phyloP scores from a whole-genome alignment of 495 filamentous ascomycete species.

The Neurospora sp. region DNA sequence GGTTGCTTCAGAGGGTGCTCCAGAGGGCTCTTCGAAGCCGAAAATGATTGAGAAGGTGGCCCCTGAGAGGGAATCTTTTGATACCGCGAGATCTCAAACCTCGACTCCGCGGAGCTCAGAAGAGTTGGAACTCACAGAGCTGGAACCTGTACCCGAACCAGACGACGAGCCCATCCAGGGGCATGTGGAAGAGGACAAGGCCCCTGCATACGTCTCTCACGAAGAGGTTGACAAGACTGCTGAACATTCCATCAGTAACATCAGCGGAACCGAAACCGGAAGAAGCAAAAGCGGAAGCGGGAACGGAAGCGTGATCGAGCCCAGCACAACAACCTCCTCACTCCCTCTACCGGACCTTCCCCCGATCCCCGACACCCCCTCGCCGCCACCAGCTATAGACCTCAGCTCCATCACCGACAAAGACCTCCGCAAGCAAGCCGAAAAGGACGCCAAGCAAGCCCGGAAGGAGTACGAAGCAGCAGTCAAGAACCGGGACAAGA shows the following conservation, averaged over 20 bases:
- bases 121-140: neutral
- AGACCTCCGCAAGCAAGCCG: slow-evolving; percentile 51
- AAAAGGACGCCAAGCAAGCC: slow-evolving; percentile 48
- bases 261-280: neutral
- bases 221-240: neutral
- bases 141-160: neutral
- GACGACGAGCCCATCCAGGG: neutral
- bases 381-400: slow-evolving; percentile 35
- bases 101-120: neutral
- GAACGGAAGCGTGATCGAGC: neutral
- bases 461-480: slow-evolving; percentile 51
- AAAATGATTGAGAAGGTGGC: neutral
- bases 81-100: slow-evolving; percentile 22
- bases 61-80: slow-evolving; percentile 7
- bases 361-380: slow-evolving; percentile 32
- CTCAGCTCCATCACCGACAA: slow-evolving; percentile 46
- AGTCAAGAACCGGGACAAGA: slow-evolving; percentile 53
- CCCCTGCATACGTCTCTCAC: neutral
- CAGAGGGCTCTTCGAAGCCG: neutral
- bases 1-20: neutral
- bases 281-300: neutral
- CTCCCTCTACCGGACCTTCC: slow-evolving; percentile 20
- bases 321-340: neutral
- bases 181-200: neutral
- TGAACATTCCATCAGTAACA: neutral